Evolutionary conservation across 345 rosid species (phyloP), one percentile per base, ranked within the genome.

Genomic region (Bretschneidera sinensis): DNA sequence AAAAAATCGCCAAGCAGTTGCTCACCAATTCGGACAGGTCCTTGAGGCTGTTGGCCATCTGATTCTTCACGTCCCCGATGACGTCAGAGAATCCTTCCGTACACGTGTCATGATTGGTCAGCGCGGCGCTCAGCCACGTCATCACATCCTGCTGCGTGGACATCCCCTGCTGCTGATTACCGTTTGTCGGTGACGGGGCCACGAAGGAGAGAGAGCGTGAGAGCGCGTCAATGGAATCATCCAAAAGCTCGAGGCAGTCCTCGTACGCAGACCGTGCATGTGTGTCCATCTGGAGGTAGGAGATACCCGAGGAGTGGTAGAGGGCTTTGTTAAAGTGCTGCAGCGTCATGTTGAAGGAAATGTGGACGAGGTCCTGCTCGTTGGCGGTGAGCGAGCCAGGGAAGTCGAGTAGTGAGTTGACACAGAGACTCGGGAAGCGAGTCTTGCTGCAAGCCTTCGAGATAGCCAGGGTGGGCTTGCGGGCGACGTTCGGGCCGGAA

Each of bases 91-190:
- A 85, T 21, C 99, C 99, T 25, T 94, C 99, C 9, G 77, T 33
- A 47, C 99, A 94, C 54, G 99, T 94, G 83, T 94, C 99, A 10
- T 91, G 96, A 54, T 94, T 91, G 0, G 97, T 94, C 60, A 94
- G 43, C 45, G 99, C 88, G 0, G 95, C 71, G 82, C 99, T 94
- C 19, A 94, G 91, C 99, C 99, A 94, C 65, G 96, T 94, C 72
- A 71, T 28, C 35, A 94, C 99, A 75, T 94, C 99, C 24, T 85
- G n/a, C n/a, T n/a, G 45, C 2, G 62, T 47, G n/a, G 77, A 68
- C 17, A n/a, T n/a, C 78, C 83, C 9, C n/a, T n/a, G n/a, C n/a
- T n/a, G n/a, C 45, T 39, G 45, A 39, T 1, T 14, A 1, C 45
- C 15, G 16, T 13, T 11, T 5, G 13, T 33, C 61, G n/a, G 53